Percentiles rank a stretch among this genome's conserved stretches.
phyloP scores from a whole-genome alignment of 495 filamentous ascomycete genomes.

The Tirmania nivea region DNA sequence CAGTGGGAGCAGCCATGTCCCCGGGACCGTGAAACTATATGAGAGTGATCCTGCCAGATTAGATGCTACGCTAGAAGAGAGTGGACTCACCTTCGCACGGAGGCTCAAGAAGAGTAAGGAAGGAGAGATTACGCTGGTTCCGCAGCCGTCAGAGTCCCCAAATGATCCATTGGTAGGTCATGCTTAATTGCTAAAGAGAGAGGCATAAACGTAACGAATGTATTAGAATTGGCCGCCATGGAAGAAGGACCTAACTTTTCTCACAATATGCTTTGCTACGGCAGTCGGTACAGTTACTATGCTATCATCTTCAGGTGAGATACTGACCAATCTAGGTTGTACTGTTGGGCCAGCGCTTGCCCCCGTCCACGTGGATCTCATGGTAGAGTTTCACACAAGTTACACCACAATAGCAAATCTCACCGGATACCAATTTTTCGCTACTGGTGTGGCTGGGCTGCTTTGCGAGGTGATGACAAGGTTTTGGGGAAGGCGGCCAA shows the following conservation, averaged over 20 bases:
- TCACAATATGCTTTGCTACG: conserved; percentile 32
- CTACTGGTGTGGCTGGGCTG: conserved; percentile 33
- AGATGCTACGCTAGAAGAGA: background rate
- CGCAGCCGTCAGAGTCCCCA: conserved; percentile 32
- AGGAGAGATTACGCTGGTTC: conserved; percentile 29
- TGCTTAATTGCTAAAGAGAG: background rate
- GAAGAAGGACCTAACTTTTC: conserved; percentile 32
- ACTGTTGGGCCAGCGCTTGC: conserved; percentile 21
- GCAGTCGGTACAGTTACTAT: conserved; percentile 22
- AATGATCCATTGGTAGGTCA: conserved; percentile 31
- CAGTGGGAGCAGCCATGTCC: conserved; percentile 25
- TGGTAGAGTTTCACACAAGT: conserved; percentile 24
- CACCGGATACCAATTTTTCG: conserved; percentile 29
- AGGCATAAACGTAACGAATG: conserved; percentile 1
- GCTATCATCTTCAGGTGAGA: too few relatives aligned
- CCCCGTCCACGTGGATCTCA: conserved; percentile 19
- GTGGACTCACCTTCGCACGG: background rate
- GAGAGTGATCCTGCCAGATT: conserved; percentile 6
- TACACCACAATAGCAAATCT: conserved; percentile 23
- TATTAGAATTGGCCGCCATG: conserved; percentile 28
- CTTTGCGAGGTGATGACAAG: conserved; percentile 42
- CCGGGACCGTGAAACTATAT: conserved; percentile 26
- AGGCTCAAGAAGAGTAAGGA: conserved; percentile 29
- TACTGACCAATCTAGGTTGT: conserved; percentile 2
- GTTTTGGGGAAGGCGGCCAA: conserved; percentile 39